Percentiles rank a stretch among this genome's conserved stretches.
phyloP scores from a whole-genome alignment of 2,329 filamentous ascomycete species.

The Teratosphaeria nubilosa region DNA sequence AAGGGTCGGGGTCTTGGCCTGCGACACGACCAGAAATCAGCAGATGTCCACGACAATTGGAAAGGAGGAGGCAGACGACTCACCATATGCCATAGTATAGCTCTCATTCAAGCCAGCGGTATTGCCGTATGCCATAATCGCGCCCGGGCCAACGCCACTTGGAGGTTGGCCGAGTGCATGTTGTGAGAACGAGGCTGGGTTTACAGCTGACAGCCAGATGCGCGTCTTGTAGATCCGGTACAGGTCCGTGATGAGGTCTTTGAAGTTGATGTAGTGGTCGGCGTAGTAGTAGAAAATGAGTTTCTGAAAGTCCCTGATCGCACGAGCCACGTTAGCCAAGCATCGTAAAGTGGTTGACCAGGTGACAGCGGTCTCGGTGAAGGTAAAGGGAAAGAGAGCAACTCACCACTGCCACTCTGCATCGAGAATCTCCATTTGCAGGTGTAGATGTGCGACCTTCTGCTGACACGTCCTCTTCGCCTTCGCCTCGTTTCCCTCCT shows the following conservation, averaged over 20 bases:
- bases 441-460: constrained; percentile 85
- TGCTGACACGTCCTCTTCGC: constrained; percentile 94
- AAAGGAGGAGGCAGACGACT: neutral
- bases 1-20: constrained; percentile 22
- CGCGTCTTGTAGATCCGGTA: constrained; percentile 99
- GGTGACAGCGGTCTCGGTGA: too few relatives aligned
- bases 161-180: constrained; percentile 26
- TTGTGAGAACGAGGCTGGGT: constrained; percentile 73
- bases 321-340: constrained; percentile 1
- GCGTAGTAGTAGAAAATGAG: constrained; percentile 98
- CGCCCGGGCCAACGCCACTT: constrained; percentile 28
- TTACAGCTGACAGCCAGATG: constrained; percentile 99
- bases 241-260: constrained; percentile 87
- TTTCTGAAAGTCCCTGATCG: constrained; percentile 94
- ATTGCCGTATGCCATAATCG: constrained; percentile 14
- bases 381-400: neutral
- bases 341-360: neutral
- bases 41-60: neutral
- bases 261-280: constrained; percentile 98
- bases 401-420: constrained; percentile 97
- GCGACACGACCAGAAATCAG: neutral
- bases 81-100: constrained; percentile 24
- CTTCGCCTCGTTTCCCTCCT: constrained; percentile 95
- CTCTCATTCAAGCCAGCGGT: constrained; percentile 12
- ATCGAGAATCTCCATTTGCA: constrained; percentile 98